phyloP scores from a whole-genome alignment of 2,329 filamentous ascomycete species.

The Alternaria infectoria region DNA sequence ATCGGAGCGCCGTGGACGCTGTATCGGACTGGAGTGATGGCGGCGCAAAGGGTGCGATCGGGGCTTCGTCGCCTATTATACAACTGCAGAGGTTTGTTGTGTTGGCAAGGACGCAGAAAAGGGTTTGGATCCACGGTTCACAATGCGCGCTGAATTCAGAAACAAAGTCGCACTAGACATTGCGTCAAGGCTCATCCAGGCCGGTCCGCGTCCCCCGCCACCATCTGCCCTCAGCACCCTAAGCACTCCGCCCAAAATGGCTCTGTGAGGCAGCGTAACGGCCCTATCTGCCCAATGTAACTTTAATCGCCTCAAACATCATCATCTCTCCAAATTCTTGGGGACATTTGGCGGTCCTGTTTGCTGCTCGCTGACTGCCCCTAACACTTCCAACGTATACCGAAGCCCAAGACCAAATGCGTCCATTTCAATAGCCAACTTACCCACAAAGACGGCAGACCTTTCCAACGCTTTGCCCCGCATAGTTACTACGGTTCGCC shows the following conservation, averaged over 20 bases:
- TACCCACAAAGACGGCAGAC: neutral
- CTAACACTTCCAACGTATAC: neutral
- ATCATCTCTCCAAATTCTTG: neutral
- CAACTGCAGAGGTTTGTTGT: neutral
- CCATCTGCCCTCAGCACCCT: neutral
- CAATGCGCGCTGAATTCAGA: neutral
- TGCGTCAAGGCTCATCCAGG: constrained; percentile 3
- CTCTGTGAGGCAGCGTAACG: neutral
- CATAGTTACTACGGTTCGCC: neutral
- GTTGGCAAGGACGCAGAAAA: neutral
- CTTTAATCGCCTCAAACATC: neutral
- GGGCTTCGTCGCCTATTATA: neutral
- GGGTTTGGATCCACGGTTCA: neutral
- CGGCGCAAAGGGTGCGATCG: neutral
- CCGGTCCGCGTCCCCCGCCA: neutral
- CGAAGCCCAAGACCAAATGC: neutral
- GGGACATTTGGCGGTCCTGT: neutral
- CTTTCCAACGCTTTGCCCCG: neutral
- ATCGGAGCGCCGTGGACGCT: constrained; percentile 6
- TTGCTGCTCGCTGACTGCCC: neutral
- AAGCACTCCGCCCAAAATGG: neutral
- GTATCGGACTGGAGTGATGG: neutral
- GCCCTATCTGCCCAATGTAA: neutral
- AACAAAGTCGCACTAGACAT: neutral
- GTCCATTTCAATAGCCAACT: neutral